phyloP scores from a whole-genome alignment of 2,329 filamentous ascomycete species.

The Phialophora verrucosa region DNA sequence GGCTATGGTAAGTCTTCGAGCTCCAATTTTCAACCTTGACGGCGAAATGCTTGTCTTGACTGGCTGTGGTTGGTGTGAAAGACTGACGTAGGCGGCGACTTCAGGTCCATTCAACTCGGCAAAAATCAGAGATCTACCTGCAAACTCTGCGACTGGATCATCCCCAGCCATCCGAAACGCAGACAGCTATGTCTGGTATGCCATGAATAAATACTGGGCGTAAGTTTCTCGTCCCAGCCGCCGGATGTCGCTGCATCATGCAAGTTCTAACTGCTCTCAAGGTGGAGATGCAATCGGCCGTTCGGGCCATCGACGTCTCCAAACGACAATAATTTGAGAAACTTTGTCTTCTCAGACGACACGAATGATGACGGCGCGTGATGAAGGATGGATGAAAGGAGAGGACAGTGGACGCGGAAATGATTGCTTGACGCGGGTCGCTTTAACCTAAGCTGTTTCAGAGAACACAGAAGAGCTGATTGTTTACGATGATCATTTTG shows the following conservation, averaged over 20 bases:
- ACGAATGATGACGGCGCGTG: not conserved
- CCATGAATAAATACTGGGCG: slow-evolving; percentile 20
- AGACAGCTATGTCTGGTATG: slow-evolving; percentile 21
- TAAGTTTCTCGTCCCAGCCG: not conserved
- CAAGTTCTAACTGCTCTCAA: not conserved
- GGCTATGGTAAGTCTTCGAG: slow-evolving; percentile 13
- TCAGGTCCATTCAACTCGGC: slow-evolving; percentile 9
- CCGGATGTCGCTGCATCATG: not conserved
- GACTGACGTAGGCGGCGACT: not conserved
- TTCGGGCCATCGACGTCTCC: not conserved
- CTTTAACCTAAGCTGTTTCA: not conserved
- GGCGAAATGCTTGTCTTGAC: not conserved
- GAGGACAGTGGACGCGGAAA: not conserved
- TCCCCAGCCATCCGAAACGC: slow-evolving; percentile 12
- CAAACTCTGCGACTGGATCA: not conserved
- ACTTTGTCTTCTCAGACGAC: slow-evolving; percentile 1
- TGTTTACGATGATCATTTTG: too few relatives aligned
- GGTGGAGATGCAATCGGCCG: slow-evolving; percentile 1
- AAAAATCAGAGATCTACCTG: not conserved
- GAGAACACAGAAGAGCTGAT: not conserved
- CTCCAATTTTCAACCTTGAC: not conserved
- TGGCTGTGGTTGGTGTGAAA: not conserved
- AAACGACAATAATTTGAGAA: not conserved
- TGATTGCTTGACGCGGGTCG: not conserved
- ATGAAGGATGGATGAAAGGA: not conserved